Evolutionary conservation across 2,329 filamentous ascomycete genomes (phyloP), one percentile per base, ranked within the genome.

Genomic region (Penicillium sclerotigenum): DNA sequence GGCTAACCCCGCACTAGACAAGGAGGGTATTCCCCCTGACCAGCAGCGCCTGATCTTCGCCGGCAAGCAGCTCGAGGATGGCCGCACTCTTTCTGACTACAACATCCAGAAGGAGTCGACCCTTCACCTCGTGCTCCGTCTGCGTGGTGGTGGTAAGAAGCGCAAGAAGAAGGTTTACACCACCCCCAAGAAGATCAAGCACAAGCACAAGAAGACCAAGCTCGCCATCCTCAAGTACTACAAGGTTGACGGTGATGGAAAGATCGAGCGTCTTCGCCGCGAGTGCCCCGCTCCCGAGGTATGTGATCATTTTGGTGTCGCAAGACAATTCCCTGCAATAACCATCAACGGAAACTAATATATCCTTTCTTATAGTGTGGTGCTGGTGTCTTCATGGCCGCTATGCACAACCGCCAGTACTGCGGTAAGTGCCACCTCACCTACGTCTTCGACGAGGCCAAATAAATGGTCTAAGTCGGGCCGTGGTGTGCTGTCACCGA

Each of bases 191-290:
- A 99, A 99, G 91, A 99, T 99, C 89, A 99, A 99, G 94, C 94
- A 99, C 89, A 99, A 99, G 92, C 89, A 91, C 85, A 99, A 97
- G 91, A 99, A 99, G 93, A 96, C 90, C 87, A 99, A 99, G 89
- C 84, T 99, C 80, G 94, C 94, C 75, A 93, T 99, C 72, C 92
- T 99, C 81, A 99, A 99, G 89, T 99, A 99, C 90, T 99, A 99
- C 90, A 99, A 99, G 90, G 94, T 99, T 73, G 94, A 97, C 81
- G 91, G 90, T 73, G 94, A 99, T 75, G 94, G 95, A 82, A 97
- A 97, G 89, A 97, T 99, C 74, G 94, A 99, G 89, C 94, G 94
- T 77, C 88, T 99, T 70, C 87, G 95, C 78, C 87, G 94, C 81
- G 95, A 99, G 87, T 99, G 94, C 85, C 94, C 95, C 69, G 82